A percentile compares a stretch with the other conserved stretches of the same genome.
Evolutionary conservation across 345 rosid species (phyloP).

Genomic region (Dipteronia sinensis): DNA sequence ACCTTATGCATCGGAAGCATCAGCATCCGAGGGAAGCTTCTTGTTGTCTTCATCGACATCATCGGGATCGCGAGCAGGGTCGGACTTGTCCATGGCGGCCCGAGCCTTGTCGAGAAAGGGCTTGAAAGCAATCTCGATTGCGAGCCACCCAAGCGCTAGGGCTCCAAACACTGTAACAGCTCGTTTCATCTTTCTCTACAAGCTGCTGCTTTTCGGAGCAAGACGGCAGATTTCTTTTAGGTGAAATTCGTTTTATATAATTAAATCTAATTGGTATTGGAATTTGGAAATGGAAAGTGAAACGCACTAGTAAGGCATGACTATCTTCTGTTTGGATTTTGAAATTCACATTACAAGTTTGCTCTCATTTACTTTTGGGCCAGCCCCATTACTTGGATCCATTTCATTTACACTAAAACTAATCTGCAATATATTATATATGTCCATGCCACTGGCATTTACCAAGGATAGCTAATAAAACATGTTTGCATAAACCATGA

Average conservation of each 20-base stretch:
- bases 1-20: conserved; percentile 4
- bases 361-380: neutral
- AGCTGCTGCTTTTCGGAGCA: conserved; percentile 7
- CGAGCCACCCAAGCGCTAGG: conserved; percentile 74
- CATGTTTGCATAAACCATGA: too few species aligned
- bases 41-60: conserved; percentile 20
- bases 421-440: too few species aligned
- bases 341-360: neutral
- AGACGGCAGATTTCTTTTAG: neutral
- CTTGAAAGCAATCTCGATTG: conserved; percentile 80
- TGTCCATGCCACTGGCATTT: too few species aligned
- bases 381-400: neutral
- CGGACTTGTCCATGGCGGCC: conserved; percentile 69
- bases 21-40: conserved; percentile 1
- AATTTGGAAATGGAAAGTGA: neutral
- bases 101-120: conserved; percentile 66
- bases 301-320: neutral
- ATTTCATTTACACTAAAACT: too few species aligned
- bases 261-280: neutral
- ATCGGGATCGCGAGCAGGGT: conserved; percentile 65
- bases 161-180: conserved; percentile 71
- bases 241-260: conserved; percentile 3
- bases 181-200: conserved; percentile 38
- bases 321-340: neutral
- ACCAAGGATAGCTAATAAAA: too few species aligned